phyloP scores from a whole-genome alignment of 2,329 filamentous ascomycete genomes.

The Fusarium sp. region DNA sequence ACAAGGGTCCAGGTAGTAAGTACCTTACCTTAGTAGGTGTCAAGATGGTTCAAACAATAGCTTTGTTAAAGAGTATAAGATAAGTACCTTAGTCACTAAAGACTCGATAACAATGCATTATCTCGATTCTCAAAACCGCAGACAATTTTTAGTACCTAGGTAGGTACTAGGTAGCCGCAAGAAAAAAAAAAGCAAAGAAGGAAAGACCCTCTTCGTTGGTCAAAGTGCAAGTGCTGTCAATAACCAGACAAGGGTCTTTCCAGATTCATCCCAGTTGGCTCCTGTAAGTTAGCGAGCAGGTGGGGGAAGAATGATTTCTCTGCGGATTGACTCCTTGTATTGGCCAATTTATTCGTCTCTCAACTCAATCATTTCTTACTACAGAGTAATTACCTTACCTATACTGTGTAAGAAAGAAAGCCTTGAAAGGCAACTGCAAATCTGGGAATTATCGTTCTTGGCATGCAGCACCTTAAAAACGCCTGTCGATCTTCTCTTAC shows the following conservation, averaged over 20 bases:
- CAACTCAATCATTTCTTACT: not conserved
- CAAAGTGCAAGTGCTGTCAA: not conserved
- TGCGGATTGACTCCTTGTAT: conserved; percentile 9
- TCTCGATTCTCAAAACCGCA: not conserved
- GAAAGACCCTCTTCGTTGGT: not conserved
- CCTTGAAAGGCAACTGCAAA: not conserved
- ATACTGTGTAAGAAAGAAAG: not conserved
- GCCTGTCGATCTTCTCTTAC: not conserved
- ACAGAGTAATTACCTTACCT: not conserved
- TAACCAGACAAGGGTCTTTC: conserved; percentile 1
- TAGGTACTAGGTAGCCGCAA: no score
- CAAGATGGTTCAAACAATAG: not conserved
- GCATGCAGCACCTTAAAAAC: not conserved
- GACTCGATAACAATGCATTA: not conserved
- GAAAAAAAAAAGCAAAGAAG: not conserved
- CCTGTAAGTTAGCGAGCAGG: conserved; percentile 12
- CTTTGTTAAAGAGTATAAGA: not conserved
- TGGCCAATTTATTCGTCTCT: not conserved
- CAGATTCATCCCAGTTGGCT: conserved; percentile 6
- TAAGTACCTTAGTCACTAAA: not conserved
- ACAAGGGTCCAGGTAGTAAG: not conserved
- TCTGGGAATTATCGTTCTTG: not conserved
- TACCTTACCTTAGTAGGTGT: no score
- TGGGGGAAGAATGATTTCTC: not conserved
- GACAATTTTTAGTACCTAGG: no score